A percentile compares a stretch with the other conserved stretches of the same genome.
Evolutionary conservation across 192 early-diverging fungal genomes (phyloP).

Genomic region (Rhizoclosmatium sp.): DNA sequence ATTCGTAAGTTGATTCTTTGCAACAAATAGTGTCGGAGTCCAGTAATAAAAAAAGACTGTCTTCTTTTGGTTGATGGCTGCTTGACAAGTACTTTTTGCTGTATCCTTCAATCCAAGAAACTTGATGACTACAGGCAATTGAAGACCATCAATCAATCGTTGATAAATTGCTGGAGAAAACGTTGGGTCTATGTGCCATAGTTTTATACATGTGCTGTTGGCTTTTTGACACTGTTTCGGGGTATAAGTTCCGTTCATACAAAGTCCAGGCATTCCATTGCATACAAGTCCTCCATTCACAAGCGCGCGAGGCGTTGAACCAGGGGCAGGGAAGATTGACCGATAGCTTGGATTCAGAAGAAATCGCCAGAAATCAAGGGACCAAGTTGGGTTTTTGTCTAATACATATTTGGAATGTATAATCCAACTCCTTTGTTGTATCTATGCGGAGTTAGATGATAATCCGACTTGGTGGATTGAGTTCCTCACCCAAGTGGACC

Average conservation of each 20-base stretch:
- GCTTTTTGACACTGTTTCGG: background rate
- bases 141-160: slow-evolving; percentile 7
- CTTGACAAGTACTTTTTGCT: background rate
- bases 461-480: background rate
- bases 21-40: slow-evolving; percentile 27
- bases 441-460: background rate
- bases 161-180: background rate
- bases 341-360: slow-evolving; percentile 4
- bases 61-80: slow-evolving; percentile 3
- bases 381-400: slow-evolving; percentile 20
- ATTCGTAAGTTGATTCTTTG: slow-evolving; percentile 12
- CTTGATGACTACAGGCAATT: slow-evolving; percentile 5
- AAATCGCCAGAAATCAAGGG: slow-evolving; percentile 37
- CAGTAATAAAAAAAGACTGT: slow-evolving; percentile 35
- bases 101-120: background rate
- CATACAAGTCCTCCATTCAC: background rate
- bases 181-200: background rate
- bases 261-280: background rate
- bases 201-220: background rate
- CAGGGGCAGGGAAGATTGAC: background rate
- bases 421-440: slow-evolving; percentile 24
- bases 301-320: background rate
- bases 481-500: slow-evolving; percentile 14
- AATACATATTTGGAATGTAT: slow-evolving; percentile 30
- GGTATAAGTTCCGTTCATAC: slow-evolving; percentile 23